phyloP scores from a whole-genome alignment of 176 grass and related monocot species.

The Raddia distichophylla region DNA sequence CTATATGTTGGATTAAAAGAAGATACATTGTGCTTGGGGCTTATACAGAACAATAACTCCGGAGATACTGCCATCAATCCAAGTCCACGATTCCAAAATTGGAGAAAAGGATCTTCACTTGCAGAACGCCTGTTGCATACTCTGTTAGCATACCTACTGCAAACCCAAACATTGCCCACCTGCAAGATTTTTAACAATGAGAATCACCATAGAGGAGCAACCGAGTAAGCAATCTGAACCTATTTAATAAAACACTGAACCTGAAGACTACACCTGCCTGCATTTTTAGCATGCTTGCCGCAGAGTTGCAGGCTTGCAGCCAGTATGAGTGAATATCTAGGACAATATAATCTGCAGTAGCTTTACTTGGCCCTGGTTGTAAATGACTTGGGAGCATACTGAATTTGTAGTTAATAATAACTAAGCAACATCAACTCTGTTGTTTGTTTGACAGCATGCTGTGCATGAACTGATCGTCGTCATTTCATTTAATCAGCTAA shows the following conservation, averaged over 20 bases:
- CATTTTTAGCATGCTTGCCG: conserved; percentile 22
- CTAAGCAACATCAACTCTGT: background rate
- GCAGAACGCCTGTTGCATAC: conserved; percentile 93
- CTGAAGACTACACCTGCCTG: background rate
- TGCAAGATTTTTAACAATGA: conserved; percentile 43
- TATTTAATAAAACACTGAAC: conserved; percentile 15
- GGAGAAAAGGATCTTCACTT: conserved; percentile 96
- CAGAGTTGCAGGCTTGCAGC: conserved; percentile 1
- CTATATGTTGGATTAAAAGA: conserved; percentile 64
- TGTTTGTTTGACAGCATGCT: conserved; percentile 17
- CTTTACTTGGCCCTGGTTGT: background rate
- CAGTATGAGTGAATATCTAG: background rate
- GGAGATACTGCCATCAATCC: conserved; percentile 57
- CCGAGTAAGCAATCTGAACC: conserved; percentile 12
- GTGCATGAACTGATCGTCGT: background rate
- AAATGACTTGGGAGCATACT: background rate
- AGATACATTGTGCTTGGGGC: conserved; percentile 47
- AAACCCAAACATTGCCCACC: conserved; percentile 99
- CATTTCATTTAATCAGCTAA: conserved; percentile 1
- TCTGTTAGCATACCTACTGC: conserved; percentile 99
- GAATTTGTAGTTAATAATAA: background rate
- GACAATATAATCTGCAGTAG: conserved; percentile 11
- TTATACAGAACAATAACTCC: conserved; percentile 44
- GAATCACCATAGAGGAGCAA: conserved; percentile 27
- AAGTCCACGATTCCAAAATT: conserved; percentile 99